A percentile compares a stretch with the other conserved stretches of the same genome.
phyloP scores from a whole-genome alignment of 352 stramenopile species.

The Phytopythium sindhum region DNA sequence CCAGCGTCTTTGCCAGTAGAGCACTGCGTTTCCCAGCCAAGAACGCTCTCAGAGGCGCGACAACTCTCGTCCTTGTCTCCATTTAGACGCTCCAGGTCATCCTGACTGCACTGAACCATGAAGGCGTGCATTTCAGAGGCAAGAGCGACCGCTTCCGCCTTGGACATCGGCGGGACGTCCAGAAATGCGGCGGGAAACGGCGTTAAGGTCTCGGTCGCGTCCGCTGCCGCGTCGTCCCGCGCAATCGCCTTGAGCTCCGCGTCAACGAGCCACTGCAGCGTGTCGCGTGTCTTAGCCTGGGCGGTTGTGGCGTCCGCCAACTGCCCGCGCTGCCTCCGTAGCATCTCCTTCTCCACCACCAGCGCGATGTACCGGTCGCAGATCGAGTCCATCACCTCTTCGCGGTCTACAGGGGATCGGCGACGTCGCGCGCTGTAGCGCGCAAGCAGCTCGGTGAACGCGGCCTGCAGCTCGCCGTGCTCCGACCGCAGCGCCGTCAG shows the following conservation, averaged over 20 bases:
- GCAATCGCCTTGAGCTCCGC: slow-evolving; percentile 4
- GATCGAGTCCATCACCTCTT: neutral
- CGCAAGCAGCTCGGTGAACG: neutral
- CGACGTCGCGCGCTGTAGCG: neutral
- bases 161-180: slow-evolving; percentile 1
- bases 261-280: slow-evolving; percentile 11
- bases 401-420: neutral
- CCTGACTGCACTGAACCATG: neutral
- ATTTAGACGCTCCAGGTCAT: neutral
- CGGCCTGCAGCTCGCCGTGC: neutral
- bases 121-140: neutral
- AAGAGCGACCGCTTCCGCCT: neutral
- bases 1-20: neutral
- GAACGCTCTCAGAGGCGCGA: neutral
- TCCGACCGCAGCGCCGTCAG: slow-evolving; percentile 5
- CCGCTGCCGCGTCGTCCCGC: neutral
- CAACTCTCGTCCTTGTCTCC: neutral
- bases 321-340: neutral
- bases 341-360: slow-evolving; percentile 1
- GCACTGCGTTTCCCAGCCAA: neutral
- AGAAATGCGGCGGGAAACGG: neutral
- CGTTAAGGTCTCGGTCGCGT: neutral
- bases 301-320: neutral
- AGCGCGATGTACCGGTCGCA: neutral
- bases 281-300: slow-evolving; percentile 4